These are phyloP conservation scores for Thelonectria rubi DNA, from an alignment of 2,329 filamentous ascomycete species.

Conservation along the genomic window DNA sequence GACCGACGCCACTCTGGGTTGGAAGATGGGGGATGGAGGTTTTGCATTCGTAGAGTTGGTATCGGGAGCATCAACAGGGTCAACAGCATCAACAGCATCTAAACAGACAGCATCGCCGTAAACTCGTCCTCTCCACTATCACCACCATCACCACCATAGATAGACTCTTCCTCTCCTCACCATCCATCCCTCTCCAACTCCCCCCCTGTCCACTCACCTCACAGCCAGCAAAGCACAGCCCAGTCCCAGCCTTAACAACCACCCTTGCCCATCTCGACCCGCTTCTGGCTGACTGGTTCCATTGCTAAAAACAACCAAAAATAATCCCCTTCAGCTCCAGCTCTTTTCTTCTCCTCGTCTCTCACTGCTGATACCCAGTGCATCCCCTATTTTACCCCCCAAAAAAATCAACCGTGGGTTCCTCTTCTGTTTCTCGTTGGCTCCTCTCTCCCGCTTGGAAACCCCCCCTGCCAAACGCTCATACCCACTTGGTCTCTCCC, in stretches of 20 bases:
- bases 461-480: background rate
- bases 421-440: conserved; percentile 12
- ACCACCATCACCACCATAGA: no score
- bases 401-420: conserved; percentile 11
- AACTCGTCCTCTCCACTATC: no score
- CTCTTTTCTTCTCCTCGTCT: background rate
- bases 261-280: conserved; percentile 23
- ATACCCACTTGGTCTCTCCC: background rate
- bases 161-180: no score
- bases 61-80: no score
- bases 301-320: conserved; percentile 13
- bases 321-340: background rate
- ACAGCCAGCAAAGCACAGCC: conserved; percentile 7
- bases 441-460: background rate
- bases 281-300: conserved; percentile 1
- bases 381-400: conserved; percentile 10
- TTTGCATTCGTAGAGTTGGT: no score
- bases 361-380: no score
- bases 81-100: no score
- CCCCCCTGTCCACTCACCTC: no score
- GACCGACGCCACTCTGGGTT: no score
- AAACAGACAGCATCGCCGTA: no score
- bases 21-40: no score
- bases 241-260: conserved; percentile 10
- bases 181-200: no score